Percentiles rank a stretch among this genome's conserved stretches.
Evolutionary conservation across 495 filamentous ascomycete genomes (phyloP).

Genomic region (Penicillium arizonense): DNA sequence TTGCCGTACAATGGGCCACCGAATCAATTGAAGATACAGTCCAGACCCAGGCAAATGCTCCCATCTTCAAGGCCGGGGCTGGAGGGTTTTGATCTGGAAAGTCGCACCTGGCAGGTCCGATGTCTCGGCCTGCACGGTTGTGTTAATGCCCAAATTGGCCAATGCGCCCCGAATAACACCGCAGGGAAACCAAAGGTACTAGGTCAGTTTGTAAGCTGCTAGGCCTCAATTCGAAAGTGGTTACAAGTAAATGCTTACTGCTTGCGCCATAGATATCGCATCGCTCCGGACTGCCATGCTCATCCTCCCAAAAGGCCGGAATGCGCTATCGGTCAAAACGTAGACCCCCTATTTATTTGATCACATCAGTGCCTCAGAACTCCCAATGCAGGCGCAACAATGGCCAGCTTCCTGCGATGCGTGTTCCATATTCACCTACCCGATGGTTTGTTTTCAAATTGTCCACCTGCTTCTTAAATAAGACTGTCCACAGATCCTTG

Average conservation of each 20-base stretch:
- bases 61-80: slow-evolving; percentile 48
- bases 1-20: neutral
- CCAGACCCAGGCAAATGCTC: slow-evolving; percentile 7
- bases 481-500: slow-evolving; percentile 92
- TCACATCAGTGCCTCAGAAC: slow-evolving; percentile 4
- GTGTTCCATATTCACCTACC: slow-evolving; percentile 40
- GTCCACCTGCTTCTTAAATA: slow-evolving; percentile 96
- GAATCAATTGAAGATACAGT: neutral
- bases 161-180: slow-evolving; percentile 87
- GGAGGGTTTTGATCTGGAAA: slow-evolving; percentile 92
- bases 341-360: slow-evolving; percentile 70
- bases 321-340: slow-evolving; percentile 90
- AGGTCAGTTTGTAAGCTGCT: slow-evolving; percentile 1
- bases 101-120: slow-evolving; percentile 82
- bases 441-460: slow-evolving; percentile 98
- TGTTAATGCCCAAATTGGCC: slow-evolving; percentile 84
- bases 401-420: neutral
- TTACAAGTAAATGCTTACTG: slow-evolving; percentile 55
- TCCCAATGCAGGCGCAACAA: neutral
- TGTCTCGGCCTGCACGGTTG: slow-evolving; percentile 85
- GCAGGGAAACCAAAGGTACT: slow-evolving; percentile 95
- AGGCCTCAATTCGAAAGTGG: neutral
- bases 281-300: slow-evolving; percentile 70
- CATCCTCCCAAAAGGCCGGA: slow-evolving; percentile 87
- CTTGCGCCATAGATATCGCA: slow-evolving; percentile 71